Percentiles rank a stretch among this genome's conserved stretches.
These are phyloP conservation scores for Sugiyamaella grinbergsii DNA, from an alignment of 1,139 yeast species.

Conservation along the genomic window DNA sequence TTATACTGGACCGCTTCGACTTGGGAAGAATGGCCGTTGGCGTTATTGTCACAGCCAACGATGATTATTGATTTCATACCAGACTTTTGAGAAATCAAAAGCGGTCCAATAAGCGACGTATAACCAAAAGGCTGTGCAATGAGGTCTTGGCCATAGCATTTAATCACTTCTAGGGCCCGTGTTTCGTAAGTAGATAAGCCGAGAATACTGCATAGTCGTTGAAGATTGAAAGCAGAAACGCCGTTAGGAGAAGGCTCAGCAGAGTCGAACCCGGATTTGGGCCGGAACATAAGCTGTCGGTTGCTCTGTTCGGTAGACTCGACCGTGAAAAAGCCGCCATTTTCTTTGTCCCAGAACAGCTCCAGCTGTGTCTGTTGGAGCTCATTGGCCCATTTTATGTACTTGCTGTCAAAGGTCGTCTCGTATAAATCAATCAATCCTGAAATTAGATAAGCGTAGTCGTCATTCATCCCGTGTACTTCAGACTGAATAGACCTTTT, in stretches of 20 bases:
- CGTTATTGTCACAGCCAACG: slow-evolving; percentile 30
- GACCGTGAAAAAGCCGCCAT: slow-evolving; percentile 42
- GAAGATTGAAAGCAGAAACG: slow-evolving; percentile 41
- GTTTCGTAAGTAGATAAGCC: slow-evolving; percentile 31
- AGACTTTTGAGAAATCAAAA: slow-evolving; percentile 24
- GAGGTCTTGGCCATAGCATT: slow-evolving; percentile 39
- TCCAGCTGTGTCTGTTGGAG: slow-evolving; percentile 41
- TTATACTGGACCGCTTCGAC: slow-evolving; percentile 22
- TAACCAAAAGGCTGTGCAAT: slow-evolving; percentile 42
- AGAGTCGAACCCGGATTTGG: slow-evolving; percentile 44
- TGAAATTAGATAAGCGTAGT: slow-evolving; percentile 42
- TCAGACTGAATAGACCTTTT: slow-evolving; percentile 31
- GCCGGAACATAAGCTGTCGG: slow-evolving; percentile 39
- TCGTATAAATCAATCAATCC: slow-evolving; percentile 45
- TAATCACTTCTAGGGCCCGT: slow-evolving; percentile 34
- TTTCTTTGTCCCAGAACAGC: slow-evolving; percentile 41
- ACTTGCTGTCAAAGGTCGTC: slow-evolving; percentile 38
- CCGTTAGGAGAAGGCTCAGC: slow-evolving; percentile 47
- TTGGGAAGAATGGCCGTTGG: slow-evolving; percentile 15
- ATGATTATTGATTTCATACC: slow-evolving; percentile 32
- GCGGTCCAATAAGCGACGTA: slow-evolving; percentile 36
- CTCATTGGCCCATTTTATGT: slow-evolving; percentile 39
- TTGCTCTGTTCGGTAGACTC: slow-evolving; percentile 22
- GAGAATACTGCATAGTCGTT: slow-evolving; percentile 36
- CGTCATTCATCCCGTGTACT: slow-evolving; percentile 41